Percentiles rank a stretch among this genome's conserved stretches.
phyloP scores from a whole-genome alignment of 495 filamentous ascomycete species.

The Mytilinidion resinicola region DNA sequence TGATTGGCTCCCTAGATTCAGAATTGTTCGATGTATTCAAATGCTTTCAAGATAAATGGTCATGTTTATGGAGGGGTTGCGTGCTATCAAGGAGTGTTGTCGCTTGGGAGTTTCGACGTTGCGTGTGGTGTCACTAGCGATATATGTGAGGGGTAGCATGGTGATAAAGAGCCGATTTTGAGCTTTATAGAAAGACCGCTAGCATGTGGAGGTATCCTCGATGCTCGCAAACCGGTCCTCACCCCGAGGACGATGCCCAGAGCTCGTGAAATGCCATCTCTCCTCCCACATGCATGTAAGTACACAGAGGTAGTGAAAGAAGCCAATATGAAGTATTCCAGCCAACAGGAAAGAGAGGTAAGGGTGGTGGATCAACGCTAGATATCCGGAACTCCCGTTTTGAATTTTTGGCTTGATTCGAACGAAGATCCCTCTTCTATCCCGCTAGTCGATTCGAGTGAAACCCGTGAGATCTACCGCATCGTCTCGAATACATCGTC shows the following conservation, averaged over 20 bases:
- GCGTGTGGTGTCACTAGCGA: too few relatives aligned
- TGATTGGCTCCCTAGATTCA: too few relatives aligned
- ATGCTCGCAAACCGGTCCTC: constrained; percentile 29
- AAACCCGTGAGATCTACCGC: constrained; percentile 27
- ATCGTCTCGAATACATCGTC: constrained; percentile 23
- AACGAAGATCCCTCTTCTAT: constrained; percentile 45
- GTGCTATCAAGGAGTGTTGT: too few relatives aligned
- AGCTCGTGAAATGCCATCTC: constrained; percentile 31
- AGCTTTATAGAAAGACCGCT: constrained; percentile 25
- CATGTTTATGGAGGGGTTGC: too few relatives aligned
- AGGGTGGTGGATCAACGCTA: constrained; percentile 47
- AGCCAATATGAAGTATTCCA: constrained; percentile 14
- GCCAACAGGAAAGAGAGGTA: constrained; percentile 19
- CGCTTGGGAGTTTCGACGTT: too few relatives aligned
- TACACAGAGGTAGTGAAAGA: constrained; percentile 18
- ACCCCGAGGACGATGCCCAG: constrained; percentile 21
- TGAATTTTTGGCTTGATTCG: constrained; percentile 32
- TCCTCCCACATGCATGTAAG: constrained; percentile 30
- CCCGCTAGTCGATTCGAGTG: constrained; percentile 24
- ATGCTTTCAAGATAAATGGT: too few relatives aligned
- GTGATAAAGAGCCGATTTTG: constrained; percentile 1
- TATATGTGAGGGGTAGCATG: too few relatives aligned
- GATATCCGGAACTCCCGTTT: constrained; percentile 80
- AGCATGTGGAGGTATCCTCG: constrained; percentile 29
- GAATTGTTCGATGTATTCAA: too few relatives aligned